Percentiles rank a stretch among this genome's conserved stretches.
Evolutionary conservation across 805 yeast genomes (phyloP).

Genomic region (Saturnispora halmiae): DNA sequence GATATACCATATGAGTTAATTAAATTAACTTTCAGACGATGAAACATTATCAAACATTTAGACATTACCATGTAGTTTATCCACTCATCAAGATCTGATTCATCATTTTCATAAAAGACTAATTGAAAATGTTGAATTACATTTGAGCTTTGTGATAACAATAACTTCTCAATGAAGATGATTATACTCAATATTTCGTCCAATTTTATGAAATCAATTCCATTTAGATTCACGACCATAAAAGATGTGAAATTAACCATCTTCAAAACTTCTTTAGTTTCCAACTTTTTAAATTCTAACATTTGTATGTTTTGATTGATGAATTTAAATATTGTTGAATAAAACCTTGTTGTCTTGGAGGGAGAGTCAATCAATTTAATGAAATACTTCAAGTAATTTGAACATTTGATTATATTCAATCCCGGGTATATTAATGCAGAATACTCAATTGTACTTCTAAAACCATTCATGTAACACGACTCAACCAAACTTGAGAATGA

Average conservation of each 20-base stretch:
- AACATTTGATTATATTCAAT: conserved; percentile 23
- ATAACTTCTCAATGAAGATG: conserved; percentile 34
- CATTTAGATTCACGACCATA: conserved; percentile 33
- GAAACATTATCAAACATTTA: conserved; percentile 15
- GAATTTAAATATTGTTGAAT: conserved; percentile 1
- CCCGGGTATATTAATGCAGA: conserved; percentile 23
- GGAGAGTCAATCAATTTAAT: conserved; percentile 31
- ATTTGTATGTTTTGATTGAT: conserved; percentile 1
- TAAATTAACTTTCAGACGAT: conserved; percentile 14
- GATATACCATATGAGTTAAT: conserved; percentile 17
- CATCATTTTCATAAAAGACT: conserved; percentile 13
- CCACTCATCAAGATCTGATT: conserved; percentile 10
- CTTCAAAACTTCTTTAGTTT: conserved; percentile 6
- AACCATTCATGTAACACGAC: conserved; percentile 53
- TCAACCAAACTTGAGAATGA: conserved; percentile 69
- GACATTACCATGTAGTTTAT: conserved; percentile 12
- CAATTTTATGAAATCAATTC: conserved; percentile 31
- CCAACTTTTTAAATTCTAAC: background rate
- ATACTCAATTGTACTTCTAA: conserved; percentile 45
- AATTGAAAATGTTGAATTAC: conserved; percentile 8
- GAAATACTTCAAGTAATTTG: conserved; percentile 31
- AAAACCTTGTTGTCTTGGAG: background rate
- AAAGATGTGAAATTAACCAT: conserved; percentile 19
- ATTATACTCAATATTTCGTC: conserved; percentile 46
- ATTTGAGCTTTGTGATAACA: conserved; percentile 20